These are phyloP conservation scores for Microcera coccophila DNA, from an alignment of 2,329 filamentous ascomycete species.

Conservation along the genomic window DNA sequence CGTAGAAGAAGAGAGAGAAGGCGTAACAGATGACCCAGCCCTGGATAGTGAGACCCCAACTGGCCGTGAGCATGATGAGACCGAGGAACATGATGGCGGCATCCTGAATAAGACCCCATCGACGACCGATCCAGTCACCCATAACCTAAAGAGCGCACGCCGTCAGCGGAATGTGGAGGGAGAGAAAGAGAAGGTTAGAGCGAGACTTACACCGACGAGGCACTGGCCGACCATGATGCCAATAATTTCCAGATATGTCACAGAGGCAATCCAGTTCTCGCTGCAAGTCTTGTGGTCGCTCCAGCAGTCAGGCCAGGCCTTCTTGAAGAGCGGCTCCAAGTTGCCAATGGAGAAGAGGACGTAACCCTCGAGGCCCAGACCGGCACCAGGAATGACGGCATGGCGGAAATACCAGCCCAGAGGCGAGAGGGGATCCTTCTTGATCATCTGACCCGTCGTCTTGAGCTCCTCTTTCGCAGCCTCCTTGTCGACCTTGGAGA, in stretches of 20 bases:
- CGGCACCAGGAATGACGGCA: slow-evolving; percentile 87
- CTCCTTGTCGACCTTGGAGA: slow-evolving; percentile 65
- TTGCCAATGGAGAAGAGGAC: slow-evolving; percentile 97
- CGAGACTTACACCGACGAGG: slow-evolving; percentile 67
- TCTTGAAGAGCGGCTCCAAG: slow-evolving; percentile 74
- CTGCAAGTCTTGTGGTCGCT: slow-evolving; percentile 60
- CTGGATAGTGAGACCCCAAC: slow-evolving; percentile 81
- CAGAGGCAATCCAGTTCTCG: slow-evolving; percentile 73
- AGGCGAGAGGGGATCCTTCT: slow-evolving; percentile 79
- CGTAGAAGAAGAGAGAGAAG: slow-evolving; percentile 82
- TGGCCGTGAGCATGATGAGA: slow-evolving; percentile 84
- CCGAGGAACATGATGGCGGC: slow-evolving; percentile 90
- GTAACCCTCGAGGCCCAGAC: slow-evolving; percentile 89
- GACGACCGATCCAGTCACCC: slow-evolving; percentile 76
- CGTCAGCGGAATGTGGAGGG: background rate
- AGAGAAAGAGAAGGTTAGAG: background rate
- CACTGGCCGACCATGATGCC: slow-evolving; percentile 96
- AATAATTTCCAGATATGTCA: slow-evolving; percentile 88
- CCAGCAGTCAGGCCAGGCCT: slow-evolving; percentile 79
- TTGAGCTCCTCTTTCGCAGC: slow-evolving; percentile 67
- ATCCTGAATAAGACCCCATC: slow-evolving; percentile 95
- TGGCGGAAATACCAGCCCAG: slow-evolving; percentile 85
- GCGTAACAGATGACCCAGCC: slow-evolving; percentile 98
- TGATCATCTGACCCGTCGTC: slow-evolving; percentile 72
- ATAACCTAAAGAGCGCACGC: slow-evolving; percentile 41